Evolutionary conservation across 2,329 filamentous ascomycete species (phyloP).

Genomic region (Fusarium staphyleae): DNA sequence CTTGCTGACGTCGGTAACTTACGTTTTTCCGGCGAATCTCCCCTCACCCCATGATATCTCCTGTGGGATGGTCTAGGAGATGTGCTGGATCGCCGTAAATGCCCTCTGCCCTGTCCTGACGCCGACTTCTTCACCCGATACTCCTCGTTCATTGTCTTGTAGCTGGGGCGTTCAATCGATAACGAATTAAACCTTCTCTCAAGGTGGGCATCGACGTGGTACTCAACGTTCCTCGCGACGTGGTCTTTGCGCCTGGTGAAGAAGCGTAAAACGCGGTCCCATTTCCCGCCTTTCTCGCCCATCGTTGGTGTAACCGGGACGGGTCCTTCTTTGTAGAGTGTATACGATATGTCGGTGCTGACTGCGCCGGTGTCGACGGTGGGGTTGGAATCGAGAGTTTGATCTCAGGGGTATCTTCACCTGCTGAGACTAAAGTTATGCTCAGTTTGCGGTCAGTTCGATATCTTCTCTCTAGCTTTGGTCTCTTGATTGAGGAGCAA

Average conservation of each 20-base stretch:
- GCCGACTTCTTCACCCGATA: slow-evolving; percentile 1
- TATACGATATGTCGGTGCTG: not conserved
- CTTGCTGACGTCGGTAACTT: too few species aligned
- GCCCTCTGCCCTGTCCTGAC: too few species aligned
- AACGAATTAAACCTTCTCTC: not conserved
- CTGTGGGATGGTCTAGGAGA: not conserved
- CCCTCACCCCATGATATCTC: too few species aligned
- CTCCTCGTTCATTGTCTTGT: not conserved
- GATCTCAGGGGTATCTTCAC: slow-evolving; percentile 12
- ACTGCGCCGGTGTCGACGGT: not conserved
- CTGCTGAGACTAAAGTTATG: slow-evolving; percentile 14
- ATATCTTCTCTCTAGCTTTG: not conserved
- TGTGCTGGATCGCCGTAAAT: not conserved
- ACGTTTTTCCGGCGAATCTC: too few species aligned
- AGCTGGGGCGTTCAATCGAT: not conserved
- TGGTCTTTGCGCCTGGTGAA: not conserved
- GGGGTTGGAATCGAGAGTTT: slow-evolving; percentile 18
- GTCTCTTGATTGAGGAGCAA: not conserved
- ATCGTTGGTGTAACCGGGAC: slow-evolving; percentile 10
- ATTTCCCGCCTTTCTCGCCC: slow-evolving; percentile 1
- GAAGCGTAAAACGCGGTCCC: not conserved
- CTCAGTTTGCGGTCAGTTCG: slow-evolving; percentile 11
- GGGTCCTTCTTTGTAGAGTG: slow-evolving; percentile 1
- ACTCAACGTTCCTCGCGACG: not conserved
- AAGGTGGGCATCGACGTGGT: not conserved